Evolutionary conservation across 805 yeast species (phyloP).

Genomic region (Grigorovia transvaalensis): DNA sequence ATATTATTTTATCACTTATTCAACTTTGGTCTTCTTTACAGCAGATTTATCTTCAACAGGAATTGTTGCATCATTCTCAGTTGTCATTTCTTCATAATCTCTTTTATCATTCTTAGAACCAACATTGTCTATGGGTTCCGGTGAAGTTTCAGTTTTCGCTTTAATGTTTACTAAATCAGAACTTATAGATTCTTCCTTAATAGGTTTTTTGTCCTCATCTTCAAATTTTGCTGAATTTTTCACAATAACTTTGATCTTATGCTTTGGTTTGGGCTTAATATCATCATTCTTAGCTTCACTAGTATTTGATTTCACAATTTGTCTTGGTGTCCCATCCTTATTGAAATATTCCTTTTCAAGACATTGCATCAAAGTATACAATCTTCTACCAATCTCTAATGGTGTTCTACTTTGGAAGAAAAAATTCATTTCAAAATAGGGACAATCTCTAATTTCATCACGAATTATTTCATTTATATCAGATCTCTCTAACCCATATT

Average conservation of each 20-base stretch:
- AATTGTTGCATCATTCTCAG: not conserved
- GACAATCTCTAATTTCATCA: constrained; percentile 63
- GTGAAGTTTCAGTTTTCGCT: too few species aligned
- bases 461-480: constrained; percentile 73
- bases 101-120: not conserved
- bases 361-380: constrained; percentile 67
- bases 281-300: too few species aligned
- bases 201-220: not conserved
- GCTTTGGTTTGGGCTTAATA: not conserved
- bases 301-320: not conserved
- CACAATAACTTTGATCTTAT: not conserved
- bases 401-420: constrained; percentile 77
- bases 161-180: not conserved
- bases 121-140: too few species aligned
- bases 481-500: constrained; percentile 70
- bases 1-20: too few species aligned
- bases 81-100: not conserved
- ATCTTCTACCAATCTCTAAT: constrained; percentile 71
- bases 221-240: not conserved
- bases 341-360: constrained; percentile 50
- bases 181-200: not conserved
- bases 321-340: not conserved
- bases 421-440: constrained; percentile 79
- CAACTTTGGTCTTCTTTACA: not conserved
- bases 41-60: not conserved